These are phyloP conservation scores for Litchi chinensis DNA, from an alignment of 345 rosid genomes.

Conservation along the genomic window DNA sequence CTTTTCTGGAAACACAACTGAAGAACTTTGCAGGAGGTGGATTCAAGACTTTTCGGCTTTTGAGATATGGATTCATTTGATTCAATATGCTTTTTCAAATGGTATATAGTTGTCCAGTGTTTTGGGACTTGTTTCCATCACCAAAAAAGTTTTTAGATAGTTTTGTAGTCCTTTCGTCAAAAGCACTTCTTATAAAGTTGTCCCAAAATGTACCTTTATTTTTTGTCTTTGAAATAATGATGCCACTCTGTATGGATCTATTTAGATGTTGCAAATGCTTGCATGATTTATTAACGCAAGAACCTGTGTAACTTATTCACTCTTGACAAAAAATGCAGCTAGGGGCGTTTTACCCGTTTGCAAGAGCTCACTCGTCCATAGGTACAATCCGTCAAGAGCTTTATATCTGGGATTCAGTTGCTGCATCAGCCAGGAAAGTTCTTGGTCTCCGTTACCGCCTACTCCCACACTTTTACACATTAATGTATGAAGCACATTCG, in stretches of 20 bases:
- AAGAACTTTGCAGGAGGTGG: slow-evolving; percentile 3
- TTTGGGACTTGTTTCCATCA: too few species aligned
- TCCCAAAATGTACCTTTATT: too few species aligned
- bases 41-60: not conserved
- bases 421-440: slow-evolving; percentile 3
- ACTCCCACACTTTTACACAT: not conserved
- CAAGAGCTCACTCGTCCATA: not conserved
- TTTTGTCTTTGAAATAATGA: too few species aligned
- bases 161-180: too few species aligned
- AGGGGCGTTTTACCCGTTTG: not conserved
- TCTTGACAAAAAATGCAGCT: not conserved
- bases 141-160: too few species aligned
- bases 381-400: not conserved
- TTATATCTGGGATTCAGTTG: not conserved
- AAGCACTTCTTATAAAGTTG: too few species aligned
- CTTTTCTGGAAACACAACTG: not conserved
- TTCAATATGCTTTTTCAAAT: not conserved
- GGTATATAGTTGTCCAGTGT: not conserved
- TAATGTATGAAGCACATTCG: not conserved
- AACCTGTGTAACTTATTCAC: not conserved
- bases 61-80: not conserved
- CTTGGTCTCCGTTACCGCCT: not conserved
- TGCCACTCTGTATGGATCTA: not conserved
- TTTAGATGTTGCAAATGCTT: not conserved
- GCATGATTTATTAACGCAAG: not conserved